Percentiles rank a stretch among this genome's conserved stretches.
These are phyloP conservation scores for Penicillium salamii DNA, from an alignment of 495 filamentous ascomycete genomes.

Conservation along the genomic window DNA sequence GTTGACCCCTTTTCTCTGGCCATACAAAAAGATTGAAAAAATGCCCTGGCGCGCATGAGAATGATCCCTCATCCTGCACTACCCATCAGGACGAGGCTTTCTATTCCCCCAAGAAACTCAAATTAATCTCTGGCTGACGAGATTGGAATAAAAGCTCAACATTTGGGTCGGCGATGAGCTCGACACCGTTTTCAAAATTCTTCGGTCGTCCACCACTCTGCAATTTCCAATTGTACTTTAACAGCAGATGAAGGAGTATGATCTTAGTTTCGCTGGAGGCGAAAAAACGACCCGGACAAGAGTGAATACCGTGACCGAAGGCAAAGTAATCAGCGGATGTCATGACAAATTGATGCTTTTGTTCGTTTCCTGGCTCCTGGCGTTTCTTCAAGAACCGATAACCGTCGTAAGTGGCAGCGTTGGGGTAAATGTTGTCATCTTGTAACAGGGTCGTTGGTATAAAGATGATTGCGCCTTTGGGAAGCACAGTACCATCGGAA, in stretches of 20 bases:
- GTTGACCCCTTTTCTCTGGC: no score
- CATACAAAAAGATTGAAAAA: no score
- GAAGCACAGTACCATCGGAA: background rate
- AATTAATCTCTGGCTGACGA: conserved; percentile 26
- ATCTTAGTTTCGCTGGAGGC: conserved; percentile 38
- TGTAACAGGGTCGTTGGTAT: background rate
- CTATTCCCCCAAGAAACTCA: conserved; percentile 22
- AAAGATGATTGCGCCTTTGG: background rate
- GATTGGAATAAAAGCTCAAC: conserved; percentile 30
- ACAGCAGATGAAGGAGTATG: conserved; percentile 8
- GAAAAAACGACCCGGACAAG: conserved; percentile 44
- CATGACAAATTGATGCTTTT: conserved; percentile 20
- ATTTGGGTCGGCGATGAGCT: conserved; percentile 26
- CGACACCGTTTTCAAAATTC: conserved; percentile 25
- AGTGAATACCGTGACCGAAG: conserved; percentile 41
- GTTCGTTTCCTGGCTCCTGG: background rate
- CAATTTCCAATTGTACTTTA: conserved; percentile 15
- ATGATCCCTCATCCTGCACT: no score
- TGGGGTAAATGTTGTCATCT: background rate
- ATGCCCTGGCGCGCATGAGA: no score
- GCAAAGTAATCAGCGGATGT: conserved; percentile 23
- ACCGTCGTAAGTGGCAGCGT: background rate
- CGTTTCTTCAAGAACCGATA: background rate
- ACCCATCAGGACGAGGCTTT: no score
- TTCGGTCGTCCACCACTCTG: conserved; percentile 19